Conservation (phyloP, 2,329 filamentous ascomycete species). For the Pseudogymnoascus sp. region DNA sequence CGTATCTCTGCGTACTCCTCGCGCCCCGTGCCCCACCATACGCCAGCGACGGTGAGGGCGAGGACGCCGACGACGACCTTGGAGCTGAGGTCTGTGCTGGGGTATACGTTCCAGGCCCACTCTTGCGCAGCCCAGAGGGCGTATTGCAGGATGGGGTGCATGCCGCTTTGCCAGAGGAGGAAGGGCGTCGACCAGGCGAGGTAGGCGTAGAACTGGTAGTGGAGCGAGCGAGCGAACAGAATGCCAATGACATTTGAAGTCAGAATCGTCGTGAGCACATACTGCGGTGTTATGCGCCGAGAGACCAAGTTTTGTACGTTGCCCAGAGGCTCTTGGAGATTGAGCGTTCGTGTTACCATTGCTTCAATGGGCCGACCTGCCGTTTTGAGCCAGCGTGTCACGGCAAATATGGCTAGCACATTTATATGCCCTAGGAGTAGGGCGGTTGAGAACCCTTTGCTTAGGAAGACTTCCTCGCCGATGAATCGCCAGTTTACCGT, state of each 20-base stretch:
- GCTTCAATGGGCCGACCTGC: constrained; percentile 40
- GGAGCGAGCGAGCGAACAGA: constrained; percentile 60
- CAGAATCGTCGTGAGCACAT: constrained; percentile 53
- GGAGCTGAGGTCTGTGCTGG: constrained; percentile 57
- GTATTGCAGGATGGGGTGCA: constrained; percentile 51
- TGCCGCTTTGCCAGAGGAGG: constrained; percentile 55
- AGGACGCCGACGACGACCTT: constrained; percentile 62
- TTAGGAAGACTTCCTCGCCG: constrained; percentile 73
- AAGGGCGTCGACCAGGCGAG: constrained; percentile 66
- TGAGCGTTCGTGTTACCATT: constrained; percentile 30
- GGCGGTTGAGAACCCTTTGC: constrained; percentile 48
- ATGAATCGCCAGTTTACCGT: constrained; percentile 98
- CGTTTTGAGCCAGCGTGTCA: constrained; percentile 52
- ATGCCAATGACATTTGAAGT: constrained; percentile 58
- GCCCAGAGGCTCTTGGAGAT: constrained; percentile 26
- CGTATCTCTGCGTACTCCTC: constrained; percentile 21
- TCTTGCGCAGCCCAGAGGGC: constrained; percentile 57
- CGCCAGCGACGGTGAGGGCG: constrained; percentile 47
- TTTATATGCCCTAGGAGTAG: constrained; percentile 48
- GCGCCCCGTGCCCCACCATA: constrained; percentile 29
- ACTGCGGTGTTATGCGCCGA: constrained; percentile 46
- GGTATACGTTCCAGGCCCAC: constrained; percentile 68
- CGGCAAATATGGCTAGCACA: constrained; percentile 47
- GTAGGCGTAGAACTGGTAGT: constrained; percentile 71
- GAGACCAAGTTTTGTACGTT: constrained; percentile 39